A percentile compares a stretch with the other conserved stretches of the same genome.
Evolutionary conservation across 805 yeast species (phyloP).

Genomic region (Ogataea naganishii): DNA sequence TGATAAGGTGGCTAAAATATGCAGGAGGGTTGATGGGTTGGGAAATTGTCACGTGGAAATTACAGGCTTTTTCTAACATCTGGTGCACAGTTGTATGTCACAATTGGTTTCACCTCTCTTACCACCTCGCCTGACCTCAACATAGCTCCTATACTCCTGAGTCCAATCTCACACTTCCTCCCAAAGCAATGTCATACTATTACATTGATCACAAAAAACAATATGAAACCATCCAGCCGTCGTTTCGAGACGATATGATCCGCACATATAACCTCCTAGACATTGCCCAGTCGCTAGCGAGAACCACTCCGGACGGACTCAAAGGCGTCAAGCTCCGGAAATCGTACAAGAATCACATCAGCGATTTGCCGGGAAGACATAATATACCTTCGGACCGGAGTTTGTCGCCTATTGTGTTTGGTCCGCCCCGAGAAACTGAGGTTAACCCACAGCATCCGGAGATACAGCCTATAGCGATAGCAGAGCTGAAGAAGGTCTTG

Average conservation of each 20-base stretch:
- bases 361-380: conserved; percentile 77
- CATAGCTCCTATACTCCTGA: too few species aligned
- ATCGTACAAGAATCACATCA: conserved; percentile 88
- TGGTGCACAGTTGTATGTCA: too few species aligned
- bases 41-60: too few species aligned
- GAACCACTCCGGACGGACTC: conserved; percentile 80
- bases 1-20: too few species aligned
- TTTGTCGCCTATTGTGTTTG: conserved; percentile 28
- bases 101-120: too few species aligned
- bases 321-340: conserved; percentile 90
- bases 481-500: conserved; percentile 39
- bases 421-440: conserved; percentile 30
- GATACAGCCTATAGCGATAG: conserved; percentile 40
- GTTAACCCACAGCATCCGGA: conserved; percentile 26
- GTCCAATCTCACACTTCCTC: too few species aligned
- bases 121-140: too few species aligned
- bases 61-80: too few species aligned
- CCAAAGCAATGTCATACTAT: too few species aligned
- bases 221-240: conserved; percentile 44
- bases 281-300: conserved; percentile 72
- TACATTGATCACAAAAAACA: conserved; percentile 20
- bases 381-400: conserved; percentile 44
- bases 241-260: conserved; percentile 68
- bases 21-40: too few species aligned
- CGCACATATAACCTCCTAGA: conserved; percentile 57